Percentiles rank a stretch among this genome's conserved stretches.
Evolutionary conservation across 768 basidiomycete species (phyloP).

Genomic region (Sistotremastrum niveocremeum): DNA sequence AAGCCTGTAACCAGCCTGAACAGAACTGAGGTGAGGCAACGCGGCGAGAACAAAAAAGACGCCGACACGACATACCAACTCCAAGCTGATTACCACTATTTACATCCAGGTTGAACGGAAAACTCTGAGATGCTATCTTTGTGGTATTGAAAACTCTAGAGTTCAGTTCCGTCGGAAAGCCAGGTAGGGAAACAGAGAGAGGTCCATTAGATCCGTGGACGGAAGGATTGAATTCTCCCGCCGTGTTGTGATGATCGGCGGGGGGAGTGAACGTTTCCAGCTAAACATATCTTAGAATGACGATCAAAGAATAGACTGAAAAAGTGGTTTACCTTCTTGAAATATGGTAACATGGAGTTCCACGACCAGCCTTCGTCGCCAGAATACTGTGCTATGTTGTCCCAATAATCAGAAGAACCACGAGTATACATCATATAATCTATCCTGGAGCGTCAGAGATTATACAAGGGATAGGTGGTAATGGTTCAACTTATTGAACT

Average conservation of each 20-base stretch:
- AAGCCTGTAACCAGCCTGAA: background rate
- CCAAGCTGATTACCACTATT: background rate
- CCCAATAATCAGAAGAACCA: constrained; percentile 4
- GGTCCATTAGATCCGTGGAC: constrained; percentile 5
- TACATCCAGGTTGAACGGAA: background rate
- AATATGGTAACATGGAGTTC: constrained; percentile 1
- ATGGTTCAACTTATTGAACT: constrained; percentile 1
- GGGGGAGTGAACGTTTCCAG: constrained; percentile 6
- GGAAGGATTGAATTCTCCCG: constrained; percentile 3
- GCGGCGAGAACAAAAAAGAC: background rate
- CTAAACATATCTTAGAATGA: background rate
- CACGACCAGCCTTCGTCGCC: constrained; percentile 7
- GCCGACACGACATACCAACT: background rate
- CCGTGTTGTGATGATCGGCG: constrained; percentile 4
- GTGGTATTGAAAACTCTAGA: constrained; percentile 4
- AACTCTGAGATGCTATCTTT: background rate
- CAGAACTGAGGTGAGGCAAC: constrained; percentile 13
- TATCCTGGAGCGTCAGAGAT: background rate
- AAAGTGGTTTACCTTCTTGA: background rate
- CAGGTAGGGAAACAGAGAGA: constrained; percentile 3
- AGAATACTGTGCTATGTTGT: constrained; percentile 1
- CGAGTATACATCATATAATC: constrained; percentile 5
- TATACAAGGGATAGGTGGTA: background rate
- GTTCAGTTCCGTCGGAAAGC: constrained; percentile 1
- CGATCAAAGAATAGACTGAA: background rate